These are phyloP conservation scores for Yarrowia porcina DNA, from an alignment of 805 yeast genomes.

Conservation along the genomic window DNA sequence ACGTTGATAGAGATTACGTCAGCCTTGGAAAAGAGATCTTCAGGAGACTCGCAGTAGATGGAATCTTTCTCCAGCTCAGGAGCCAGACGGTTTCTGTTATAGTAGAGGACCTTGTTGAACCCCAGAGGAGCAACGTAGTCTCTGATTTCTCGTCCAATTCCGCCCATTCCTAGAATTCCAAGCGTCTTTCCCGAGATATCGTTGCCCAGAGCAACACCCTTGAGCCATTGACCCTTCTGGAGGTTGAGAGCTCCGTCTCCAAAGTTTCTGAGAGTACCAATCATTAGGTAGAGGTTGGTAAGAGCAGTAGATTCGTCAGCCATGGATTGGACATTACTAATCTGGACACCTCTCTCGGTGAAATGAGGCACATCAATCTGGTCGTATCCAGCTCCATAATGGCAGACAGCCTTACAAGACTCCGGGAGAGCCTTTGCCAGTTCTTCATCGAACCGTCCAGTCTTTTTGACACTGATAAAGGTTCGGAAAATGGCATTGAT, in stretches of 20 bases:
- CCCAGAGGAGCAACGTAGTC: conserved; percentile 51
- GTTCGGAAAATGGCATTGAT: conserved; percentile 46
- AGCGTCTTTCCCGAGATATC: conserved; percentile 51
- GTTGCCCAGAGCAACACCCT: conserved; percentile 45
- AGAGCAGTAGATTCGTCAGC: conserved; percentile 59
- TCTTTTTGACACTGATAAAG: conserved; percentile 40
- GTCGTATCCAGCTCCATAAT: conserved; percentile 61
- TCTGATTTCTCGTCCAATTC: conserved; percentile 56
- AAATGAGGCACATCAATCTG: conserved; percentile 47
- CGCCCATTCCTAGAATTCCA: conserved; percentile 64
- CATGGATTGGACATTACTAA: conserved; percentile 53
- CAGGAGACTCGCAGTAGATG: conserved; percentile 45
- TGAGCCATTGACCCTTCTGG: conserved; percentile 48
- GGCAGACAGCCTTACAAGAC: conserved; percentile 45
- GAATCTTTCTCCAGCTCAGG: conserved; percentile 49
- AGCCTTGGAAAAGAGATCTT: conserved; percentile 46
- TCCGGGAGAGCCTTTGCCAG: conserved; percentile 42
- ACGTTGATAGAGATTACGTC: conserved; percentile 52
- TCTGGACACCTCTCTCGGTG: conserved; percentile 44
- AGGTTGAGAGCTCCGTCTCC: conserved; percentile 44
- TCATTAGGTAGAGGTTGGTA: conserved; percentile 49
- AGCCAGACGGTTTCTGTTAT: conserved; percentile 49
- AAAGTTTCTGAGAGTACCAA: conserved; percentile 53
- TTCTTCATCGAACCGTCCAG: conserved; percentile 48
- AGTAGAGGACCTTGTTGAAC: conserved; percentile 49